phyloP scores from a whole-genome alignment of 768 basidiomycete species.

The Rhizopogon salebrosus region DNA sequence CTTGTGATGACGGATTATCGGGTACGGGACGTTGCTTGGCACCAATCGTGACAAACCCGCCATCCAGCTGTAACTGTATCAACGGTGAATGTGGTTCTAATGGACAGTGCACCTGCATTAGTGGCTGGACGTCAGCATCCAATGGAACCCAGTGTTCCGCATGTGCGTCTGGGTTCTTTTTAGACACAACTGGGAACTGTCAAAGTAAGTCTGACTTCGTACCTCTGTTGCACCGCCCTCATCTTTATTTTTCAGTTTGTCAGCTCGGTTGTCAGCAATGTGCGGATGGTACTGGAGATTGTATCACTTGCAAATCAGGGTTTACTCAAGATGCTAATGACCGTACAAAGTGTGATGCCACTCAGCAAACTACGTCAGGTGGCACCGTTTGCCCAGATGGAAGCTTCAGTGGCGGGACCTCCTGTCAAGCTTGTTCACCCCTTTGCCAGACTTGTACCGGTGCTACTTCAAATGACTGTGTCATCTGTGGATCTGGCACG shows the following conservation, averaged over 20 bases:
- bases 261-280: constrained; percentile 68
- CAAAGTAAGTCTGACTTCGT: constrained; percentile 40
- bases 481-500: constrained; percentile 57
- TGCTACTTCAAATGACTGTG: constrained; percentile 63
- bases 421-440: constrained; percentile 56
- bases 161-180: constrained; percentile 75
- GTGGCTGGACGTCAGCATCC: constrained; percentile 66
- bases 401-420: constrained; percentile 52
- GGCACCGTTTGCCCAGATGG: constrained; percentile 61
- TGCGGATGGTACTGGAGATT: constrained; percentile 61
- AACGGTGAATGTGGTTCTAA: constrained; percentile 71
- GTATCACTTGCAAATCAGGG: constrained; percentile 64
- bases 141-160: constrained; percentile 76
- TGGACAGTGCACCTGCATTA: constrained; percentile 70
- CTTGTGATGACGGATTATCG: constrained; percentile 76
- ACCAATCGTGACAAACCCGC: constrained; percentile 41
- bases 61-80: constrained; percentile 72
- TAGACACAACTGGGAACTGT: constrained; percentile 64
- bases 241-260: constrained; percentile 47
- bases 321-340: constrained; percentile 66
- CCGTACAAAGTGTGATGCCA: constrained; percentile 57
- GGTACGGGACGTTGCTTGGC: constrained; percentile 72
- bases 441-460: constrained; percentile 71
- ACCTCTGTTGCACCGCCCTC: background rate
- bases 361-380: constrained; percentile 41